Percentiles rank a stretch among this genome's conserved stretches.
Evolutionary conservation across 2,329 filamentous ascomycete genomes (phyloP).

Genomic region (Pyrenochaeta sp.): DNA sequence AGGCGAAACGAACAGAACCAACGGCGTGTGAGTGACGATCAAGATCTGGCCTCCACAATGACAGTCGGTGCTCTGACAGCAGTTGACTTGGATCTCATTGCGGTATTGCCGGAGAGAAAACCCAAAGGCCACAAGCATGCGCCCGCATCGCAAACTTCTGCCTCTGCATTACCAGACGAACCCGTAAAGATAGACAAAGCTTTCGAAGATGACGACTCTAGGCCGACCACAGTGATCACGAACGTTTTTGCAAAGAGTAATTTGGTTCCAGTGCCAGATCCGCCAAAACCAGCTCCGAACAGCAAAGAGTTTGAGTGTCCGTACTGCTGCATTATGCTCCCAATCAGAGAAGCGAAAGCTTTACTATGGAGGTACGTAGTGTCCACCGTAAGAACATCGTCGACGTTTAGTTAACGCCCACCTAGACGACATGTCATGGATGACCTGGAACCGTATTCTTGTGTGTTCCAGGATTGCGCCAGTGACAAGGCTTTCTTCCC

Average conservation of each 20-base stretch:
- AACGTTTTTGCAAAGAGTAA: background rate
- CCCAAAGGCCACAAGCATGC: background rate
- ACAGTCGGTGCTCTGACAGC: too few species aligned
- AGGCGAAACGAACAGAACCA: background rate
- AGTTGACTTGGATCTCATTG: background rate
- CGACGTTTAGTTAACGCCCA: too few species aligned
- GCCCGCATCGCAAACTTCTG: background rate
- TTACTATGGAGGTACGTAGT: constrained; percentile 14
- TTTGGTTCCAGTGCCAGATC: constrained; percentile 3
- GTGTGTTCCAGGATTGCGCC: background rate
- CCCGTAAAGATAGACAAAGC: background rate
- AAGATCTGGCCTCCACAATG: background rate
- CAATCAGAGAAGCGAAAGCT: constrained; percentile 5
- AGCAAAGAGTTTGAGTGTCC: constrained; percentile 24
- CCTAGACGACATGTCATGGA: background rate
- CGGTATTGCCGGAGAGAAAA: background rate
- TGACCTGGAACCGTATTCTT: background rate
- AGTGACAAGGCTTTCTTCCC: background rate
- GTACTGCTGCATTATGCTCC: constrained; percentile 19
- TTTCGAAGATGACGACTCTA: background rate
- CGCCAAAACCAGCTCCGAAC: constrained; percentile 9
- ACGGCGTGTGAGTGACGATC: background rate
- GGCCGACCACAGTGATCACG: background rate
- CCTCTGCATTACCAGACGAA: background rate
- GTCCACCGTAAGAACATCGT: too few species aligned